phyloP scores from a whole-genome alignment of 208 protist genomes.

The Crithidia expoeki region DNA sequence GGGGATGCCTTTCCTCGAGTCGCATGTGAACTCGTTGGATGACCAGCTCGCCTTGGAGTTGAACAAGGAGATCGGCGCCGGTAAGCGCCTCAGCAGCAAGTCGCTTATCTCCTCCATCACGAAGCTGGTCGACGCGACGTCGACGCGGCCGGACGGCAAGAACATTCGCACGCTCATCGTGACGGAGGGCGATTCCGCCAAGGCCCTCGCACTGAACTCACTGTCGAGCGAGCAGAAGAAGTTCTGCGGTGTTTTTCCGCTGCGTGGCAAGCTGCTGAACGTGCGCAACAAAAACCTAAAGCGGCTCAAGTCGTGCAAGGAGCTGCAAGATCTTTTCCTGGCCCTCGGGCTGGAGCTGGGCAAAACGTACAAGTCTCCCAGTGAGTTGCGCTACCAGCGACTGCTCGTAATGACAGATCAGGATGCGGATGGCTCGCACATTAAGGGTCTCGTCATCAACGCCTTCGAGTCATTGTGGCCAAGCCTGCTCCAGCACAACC shows the following conservation, averaged over 20 bases:
- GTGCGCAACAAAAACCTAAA: conserved; percentile 94
- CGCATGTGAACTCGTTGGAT: conserved; percentile 69
- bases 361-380: conserved; percentile 69
- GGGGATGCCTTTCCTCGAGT: conserved; percentile 84
- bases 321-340: conserved; percentile 91
- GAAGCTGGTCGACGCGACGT: conserved; percentile 97
- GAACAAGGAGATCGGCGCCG: conserved; percentile 82
- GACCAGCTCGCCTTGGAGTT: conserved; percentile 76
- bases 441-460: conserved; percentile 99
- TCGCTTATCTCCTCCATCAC: conserved; percentile 92
- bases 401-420: conserved; percentile 99
- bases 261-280: conserved; percentile 98
- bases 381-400: conserved; percentile 97
- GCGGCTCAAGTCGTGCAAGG: conserved; percentile 93
- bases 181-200: conserved; percentile 99
- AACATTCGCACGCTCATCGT: conserved; percentile 97
- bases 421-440: conserved; percentile 99
- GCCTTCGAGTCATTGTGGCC: conserved; percentile 99
- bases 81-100: conserved; percentile 74
- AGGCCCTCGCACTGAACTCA: conserved; percentile 96
- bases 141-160: conserved; percentile 68
- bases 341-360: conserved; percentile 84
- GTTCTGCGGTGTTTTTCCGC: conserved; percentile 97
- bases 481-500: conserved; percentile 90
- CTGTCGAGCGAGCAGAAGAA: conserved; percentile 96